Evolutionary conservation across 1,284 basidiomycete genomes (phyloP).

Genomic region (Kalmanozyma brasiliensis): DNA sequence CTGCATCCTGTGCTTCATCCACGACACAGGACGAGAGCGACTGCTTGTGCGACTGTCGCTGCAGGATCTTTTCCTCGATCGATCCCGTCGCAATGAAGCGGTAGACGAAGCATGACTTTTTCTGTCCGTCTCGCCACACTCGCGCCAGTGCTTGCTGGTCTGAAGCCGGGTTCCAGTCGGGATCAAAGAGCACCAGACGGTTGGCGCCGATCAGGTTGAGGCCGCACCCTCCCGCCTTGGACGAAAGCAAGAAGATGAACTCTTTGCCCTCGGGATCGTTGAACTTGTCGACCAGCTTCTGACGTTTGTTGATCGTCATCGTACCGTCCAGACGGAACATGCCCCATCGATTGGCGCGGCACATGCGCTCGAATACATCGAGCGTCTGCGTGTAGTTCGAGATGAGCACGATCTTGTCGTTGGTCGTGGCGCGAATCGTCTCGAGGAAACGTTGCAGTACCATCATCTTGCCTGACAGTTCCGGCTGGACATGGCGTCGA

Average conservation of each 20-base stretch:
- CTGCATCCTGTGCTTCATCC: slow-evolving; percentile 94
- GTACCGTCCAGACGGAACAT: slow-evolving; percentile 92
- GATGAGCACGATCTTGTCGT: slow-evolving; percentile 98
- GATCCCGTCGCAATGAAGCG: slow-evolving; percentile 97
- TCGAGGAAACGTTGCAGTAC: slow-evolving; percentile 78
- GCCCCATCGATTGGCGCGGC: slow-evolving; percentile 77
- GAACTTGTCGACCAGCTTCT: slow-evolving; percentile 96
- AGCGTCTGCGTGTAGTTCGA: slow-evolving; percentile 98
- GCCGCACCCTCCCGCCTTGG: slow-evolving; percentile 97
- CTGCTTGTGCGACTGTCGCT: slow-evolving; percentile 88
- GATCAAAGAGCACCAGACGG: slow-evolving; percentile 94
- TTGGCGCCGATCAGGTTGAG: slow-evolving; percentile 99
- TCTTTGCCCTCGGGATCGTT: slow-evolving; percentile 95
- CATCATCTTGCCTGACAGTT: slow-evolving; percentile 73
- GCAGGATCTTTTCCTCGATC: slow-evolving; percentile 99
- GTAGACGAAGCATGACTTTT: slow-evolving; percentile 93
- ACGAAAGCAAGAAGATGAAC: slow-evolving; percentile 95
- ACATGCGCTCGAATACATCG: slow-evolving; percentile 74
- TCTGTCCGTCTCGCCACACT: slow-evolving; percentile 99
- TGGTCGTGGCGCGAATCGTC: slow-evolving; percentile 61
- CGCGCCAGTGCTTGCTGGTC: slow-evolving; percentile 98
- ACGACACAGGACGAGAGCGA: slow-evolving; percentile 96
- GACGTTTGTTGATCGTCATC: slow-evolving; percentile 92
- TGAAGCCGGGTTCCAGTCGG: slow-evolving; percentile 98
- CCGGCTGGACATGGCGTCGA: slow-evolving; percentile 55